Evolutionary conservation across 371 early-diverging fungal species (phyloP), one percentile per base, ranked within the genome.

Genomic region (Saksenaea vasiformis): DNA sequence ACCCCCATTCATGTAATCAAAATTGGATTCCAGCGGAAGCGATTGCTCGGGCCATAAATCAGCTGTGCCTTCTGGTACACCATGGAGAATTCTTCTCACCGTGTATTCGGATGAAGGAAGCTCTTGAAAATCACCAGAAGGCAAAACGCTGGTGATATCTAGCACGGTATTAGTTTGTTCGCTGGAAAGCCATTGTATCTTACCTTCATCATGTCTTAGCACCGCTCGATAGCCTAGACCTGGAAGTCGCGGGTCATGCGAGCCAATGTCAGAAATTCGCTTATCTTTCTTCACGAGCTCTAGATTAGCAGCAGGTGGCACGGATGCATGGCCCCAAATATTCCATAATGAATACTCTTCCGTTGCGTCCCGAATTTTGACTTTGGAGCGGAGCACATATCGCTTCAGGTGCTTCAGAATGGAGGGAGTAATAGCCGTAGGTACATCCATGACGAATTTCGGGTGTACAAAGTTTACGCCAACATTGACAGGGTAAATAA

Each of bases 1-100:
- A 90, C 93, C 90, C 65, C 95, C 98, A 56, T 85, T 78, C 91
- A 98, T 93, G 59, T 87, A 87, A 70, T 98, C 98, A 38, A 97
- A 71, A 68, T 98, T 97, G 57, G 85, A 86, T 69, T 98, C 98
- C 41, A 97, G 73, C 15, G 98, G 98, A 51, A 98, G 74, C 3
- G 93, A 77, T 37, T 76, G 74, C 47, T 87, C 88, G 8, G 85
- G 68, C 67, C 87, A 84, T 65, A 95, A 80, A 68, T 98, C 98
- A n/a, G 82, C 74, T 5, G 83, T 54, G 13, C 96, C 96, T 81
- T 98, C 98, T 26, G 97, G 91, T 10, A 98, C 83, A 4, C 98
- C 98, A 47, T 85, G 80, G 3, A 91, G 67, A 31, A 95, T 84
- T 19, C 98, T 84, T 14, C 92, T 83, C 60, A 94, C 83, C 38